Percentiles rank a stretch among this genome's conserved stretches.
Evolutionary conservation across 192 early-diverging fungal genomes (phyloP).

Genomic region (Piromyces sp.): DNA sequence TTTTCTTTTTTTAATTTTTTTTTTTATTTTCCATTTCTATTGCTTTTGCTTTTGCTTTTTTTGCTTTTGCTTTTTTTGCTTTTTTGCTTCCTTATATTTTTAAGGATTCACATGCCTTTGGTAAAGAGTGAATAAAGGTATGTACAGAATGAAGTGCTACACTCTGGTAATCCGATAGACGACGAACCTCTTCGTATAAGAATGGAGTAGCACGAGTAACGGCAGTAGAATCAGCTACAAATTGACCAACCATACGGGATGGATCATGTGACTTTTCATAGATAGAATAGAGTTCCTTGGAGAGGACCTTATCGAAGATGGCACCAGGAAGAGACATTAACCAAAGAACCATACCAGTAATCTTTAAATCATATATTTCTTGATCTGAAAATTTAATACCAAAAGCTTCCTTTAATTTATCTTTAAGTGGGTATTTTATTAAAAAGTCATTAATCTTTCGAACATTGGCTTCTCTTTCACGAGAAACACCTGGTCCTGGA

Average conservation of each 20-base stretch:
- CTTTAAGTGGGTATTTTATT: background rate
- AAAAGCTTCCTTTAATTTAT: background rate
- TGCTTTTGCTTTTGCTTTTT: too few species aligned
- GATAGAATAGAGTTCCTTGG: background rate
- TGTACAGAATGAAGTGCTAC: background rate
- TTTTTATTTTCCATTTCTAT: too few species aligned
- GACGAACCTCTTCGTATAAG: background rate
- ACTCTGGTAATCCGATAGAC: background rate
- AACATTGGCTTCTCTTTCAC: background rate
- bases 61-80: too few species aligned
- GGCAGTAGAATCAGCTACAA: background rate
- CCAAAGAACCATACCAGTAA: background rate
- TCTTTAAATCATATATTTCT: background rate
- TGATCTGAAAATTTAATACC: background rate
- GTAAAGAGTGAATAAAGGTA: background rate
- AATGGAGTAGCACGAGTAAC: background rate
- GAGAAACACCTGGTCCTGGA: background rate
- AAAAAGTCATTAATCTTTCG: background rate
- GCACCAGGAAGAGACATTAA: background rate
- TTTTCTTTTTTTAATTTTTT: too few species aligned
- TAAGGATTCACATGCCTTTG: background rate
- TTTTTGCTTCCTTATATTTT: background rate
- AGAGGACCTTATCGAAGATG: background rate
- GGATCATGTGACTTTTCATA: background rate
- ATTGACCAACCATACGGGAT: background rate